Percentiles rank a stretch among this genome's conserved stretches.
phyloP scores from a whole-genome alignment of 257 asterid species.

The Coffea eugenioides region DNA sequence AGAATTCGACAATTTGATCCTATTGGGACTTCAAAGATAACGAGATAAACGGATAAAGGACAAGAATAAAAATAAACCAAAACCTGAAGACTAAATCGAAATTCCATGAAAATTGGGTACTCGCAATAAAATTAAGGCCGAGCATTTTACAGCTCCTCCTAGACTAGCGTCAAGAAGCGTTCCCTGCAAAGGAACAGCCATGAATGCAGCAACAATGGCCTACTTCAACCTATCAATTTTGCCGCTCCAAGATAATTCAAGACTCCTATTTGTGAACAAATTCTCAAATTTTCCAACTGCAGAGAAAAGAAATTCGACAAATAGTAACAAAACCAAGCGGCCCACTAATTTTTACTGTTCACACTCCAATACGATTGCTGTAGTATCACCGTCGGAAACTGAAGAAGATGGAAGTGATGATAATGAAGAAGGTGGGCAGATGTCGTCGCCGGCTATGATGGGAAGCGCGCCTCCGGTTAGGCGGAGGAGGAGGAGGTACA shows the following conservation, averaged over 20 bases:
- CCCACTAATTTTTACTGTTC: constrained; percentile 23
- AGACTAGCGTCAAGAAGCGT: too few species aligned
- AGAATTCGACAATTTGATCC: too few species aligned
- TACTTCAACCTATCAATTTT: constrained; percentile 28
- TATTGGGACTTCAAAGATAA: too few species aligned
- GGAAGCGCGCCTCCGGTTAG: constrained; percentile 37
- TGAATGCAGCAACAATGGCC: constrained; percentile 8
- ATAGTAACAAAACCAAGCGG: not conserved
- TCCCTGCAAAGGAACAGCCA: not conserved
- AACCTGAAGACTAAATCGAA: not conserved
- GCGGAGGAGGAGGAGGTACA: constrained; percentile 54
- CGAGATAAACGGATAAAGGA: too few species aligned
- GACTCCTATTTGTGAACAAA: constrained; percentile 11
- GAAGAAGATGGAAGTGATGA: constrained; percentile 24
- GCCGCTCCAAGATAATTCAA: constrained; percentile 9
- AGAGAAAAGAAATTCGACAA: not conserved
- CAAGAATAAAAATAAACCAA: not conserved
- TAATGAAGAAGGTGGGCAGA: constrained; percentile 24
- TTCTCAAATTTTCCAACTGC: constrained; percentile 8
- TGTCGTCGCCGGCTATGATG: constrained; percentile 17
- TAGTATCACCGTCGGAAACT: constrained; percentile 40
- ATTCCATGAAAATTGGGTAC: not conserved
- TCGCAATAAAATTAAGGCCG: not conserved
- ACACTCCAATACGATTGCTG: constrained; percentile 24
- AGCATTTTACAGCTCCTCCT: too few species aligned